Evolutionary conservation across 257 asterid species (phyloP).

Genomic region (Echites panduratus): DNA sequence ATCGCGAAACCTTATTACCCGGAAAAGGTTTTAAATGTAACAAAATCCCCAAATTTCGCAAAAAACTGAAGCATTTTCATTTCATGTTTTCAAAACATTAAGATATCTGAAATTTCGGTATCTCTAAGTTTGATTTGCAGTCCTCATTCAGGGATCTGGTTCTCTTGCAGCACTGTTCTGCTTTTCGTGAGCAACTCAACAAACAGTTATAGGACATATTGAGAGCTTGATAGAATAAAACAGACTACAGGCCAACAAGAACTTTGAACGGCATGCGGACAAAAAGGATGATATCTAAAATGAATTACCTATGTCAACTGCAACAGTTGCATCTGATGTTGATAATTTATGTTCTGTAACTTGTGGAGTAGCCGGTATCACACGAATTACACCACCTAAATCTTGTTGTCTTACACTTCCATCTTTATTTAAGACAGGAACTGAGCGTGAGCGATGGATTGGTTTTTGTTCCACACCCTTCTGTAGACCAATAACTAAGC

Average conservation of each 20-base stretch:
- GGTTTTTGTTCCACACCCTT: conserved; percentile 39
- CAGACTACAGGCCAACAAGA: not conserved
- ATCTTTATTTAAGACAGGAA: conserved; percentile 59
- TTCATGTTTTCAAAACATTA: not conserved
- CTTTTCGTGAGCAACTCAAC: not conserved
- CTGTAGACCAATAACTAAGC: conserved; percentile 34
- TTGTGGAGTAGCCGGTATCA: conserved; percentile 54
- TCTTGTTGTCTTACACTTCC: conserved; percentile 57
- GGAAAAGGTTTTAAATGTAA: too few relatives aligned
- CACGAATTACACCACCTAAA: conserved; percentile 58
- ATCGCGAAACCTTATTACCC: too few relatives aligned
- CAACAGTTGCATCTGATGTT: conserved; percentile 30
- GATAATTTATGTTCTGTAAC: conserved; percentile 32
- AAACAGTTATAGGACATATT: not conserved
- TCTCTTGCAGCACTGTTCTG: not conserved
- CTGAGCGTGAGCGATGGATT: conserved; percentile 84
- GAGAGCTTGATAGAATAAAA: not conserved
- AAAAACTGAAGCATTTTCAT: not conserved
- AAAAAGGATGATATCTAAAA: not conserved
- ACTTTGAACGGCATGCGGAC: not conserved
- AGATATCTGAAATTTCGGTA: not conserved
- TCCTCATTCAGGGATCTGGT: not conserved
- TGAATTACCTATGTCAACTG: conserved; percentile 37
- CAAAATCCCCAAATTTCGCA: not conserved
- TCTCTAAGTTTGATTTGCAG: not conserved